Conservation (phyloP, 2,329 filamentous ascomycete genomes). For the Coccinonectria pachysandricola region DNA sequence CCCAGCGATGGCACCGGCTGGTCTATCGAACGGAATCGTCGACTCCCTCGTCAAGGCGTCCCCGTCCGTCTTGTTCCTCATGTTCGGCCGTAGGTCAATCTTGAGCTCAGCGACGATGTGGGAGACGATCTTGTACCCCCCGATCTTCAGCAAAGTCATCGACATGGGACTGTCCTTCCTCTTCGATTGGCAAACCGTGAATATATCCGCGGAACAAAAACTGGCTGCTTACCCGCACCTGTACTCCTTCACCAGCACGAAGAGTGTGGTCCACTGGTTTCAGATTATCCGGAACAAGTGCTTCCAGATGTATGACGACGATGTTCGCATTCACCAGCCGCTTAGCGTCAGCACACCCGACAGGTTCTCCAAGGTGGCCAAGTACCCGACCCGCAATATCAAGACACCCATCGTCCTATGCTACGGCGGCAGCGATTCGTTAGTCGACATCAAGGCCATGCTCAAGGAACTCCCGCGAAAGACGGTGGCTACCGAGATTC, state of each 20-base stretch:
- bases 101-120: conserved; percentile 92
- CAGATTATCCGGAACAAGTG: conserved; percentile 94
- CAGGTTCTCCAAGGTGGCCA: conserved; percentile 92
- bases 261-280: conserved; percentile 98
- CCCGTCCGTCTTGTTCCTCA: conserved; percentile 80
- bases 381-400: conserved; percentile 94
- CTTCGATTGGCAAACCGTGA: conserved; percentile 80
- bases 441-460: conserved; percentile 93
- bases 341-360: conserved; percentile 59
- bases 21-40: conserved; percentile 80
- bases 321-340: conserved; percentile 70
- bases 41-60: conserved; percentile 90
- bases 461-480: conserved; percentile 74
- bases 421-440: conserved; percentile 85
- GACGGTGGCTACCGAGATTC: conserved; percentile 77
- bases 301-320: conserved; percentile 98
- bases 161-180: conserved; percentile 73
- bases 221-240: conserved; percentile 91
- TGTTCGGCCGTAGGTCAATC: conserved; percentile 86
- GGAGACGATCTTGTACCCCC: conserved; percentile 91
- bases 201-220: conserved; percentile 81
- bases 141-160: conserved; percentile 81
- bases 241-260: conserved; percentile 94
- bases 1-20: conserved; percentile 91
- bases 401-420: conserved; percentile 88